Percentiles rank a stretch among this genome's conserved stretches.
Conservation (phyloP, 441 rosid species). For the Flueggea neowawraea region DNA sequence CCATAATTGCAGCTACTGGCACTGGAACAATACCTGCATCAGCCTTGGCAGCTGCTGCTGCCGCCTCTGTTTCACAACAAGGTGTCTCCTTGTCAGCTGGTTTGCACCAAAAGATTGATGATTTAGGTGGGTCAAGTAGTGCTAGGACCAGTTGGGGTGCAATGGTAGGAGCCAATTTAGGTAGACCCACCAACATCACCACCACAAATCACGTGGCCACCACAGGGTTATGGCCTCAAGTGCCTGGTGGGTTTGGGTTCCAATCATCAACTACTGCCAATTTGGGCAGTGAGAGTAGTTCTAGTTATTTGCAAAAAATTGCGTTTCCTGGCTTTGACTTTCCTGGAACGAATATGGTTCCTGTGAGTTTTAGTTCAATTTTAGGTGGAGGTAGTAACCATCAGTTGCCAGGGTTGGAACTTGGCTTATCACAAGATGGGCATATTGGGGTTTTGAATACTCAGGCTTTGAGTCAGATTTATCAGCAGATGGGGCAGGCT, state of each 20-base stretch:
- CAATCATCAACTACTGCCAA: conserved; percentile 33
- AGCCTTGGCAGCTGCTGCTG: conserved; percentile 56
- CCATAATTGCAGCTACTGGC: conserved; percentile 90
- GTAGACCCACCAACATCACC: conserved; percentile 33
- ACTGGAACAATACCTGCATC: conserved; percentile 96
- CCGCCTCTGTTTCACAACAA: conserved; percentile 58
- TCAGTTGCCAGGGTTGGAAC: conserved; percentile 90
- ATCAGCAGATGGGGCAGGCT: conserved; percentile 90
- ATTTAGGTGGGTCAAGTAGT: conserved; percentile 59
- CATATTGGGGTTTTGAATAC: conserved; percentile 78
- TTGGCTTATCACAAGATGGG: conserved; percentile 93
- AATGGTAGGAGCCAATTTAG: conserved; percentile 54
- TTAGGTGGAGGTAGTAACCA: conserved; percentile 53
- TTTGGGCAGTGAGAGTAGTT: conserved; percentile 43
- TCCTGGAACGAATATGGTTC: conserved; percentile 50
- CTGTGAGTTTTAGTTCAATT: conserved; percentile 75
- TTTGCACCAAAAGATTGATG: conserved; percentile 62
- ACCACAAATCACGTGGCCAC: conserved; percentile 34
- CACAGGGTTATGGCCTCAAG: conserved; percentile 71
- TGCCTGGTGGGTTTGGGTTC: conserved; percentile 58
- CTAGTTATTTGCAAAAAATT: conserved; percentile 54
- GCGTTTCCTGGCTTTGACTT: conserved; percentile 82
- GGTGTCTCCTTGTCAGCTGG: conserved; percentile 61
- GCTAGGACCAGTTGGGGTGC: conserved; percentile 61
- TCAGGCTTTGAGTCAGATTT: conserved; percentile 71